Conservation (phyloP, 2,329 filamentous ascomycete genomes). For the Penicillium sp. region DNA sequence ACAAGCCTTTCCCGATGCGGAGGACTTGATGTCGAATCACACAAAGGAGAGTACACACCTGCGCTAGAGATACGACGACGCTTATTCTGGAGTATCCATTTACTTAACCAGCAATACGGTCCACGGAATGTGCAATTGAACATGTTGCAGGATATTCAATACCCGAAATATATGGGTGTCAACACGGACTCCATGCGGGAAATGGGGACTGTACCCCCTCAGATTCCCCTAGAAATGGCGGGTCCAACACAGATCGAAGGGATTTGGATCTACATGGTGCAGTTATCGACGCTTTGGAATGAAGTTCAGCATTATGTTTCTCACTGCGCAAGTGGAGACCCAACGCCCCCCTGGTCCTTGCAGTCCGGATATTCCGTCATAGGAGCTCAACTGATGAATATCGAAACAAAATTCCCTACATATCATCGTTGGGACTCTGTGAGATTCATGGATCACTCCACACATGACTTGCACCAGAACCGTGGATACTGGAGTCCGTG, state of each 20-base stretch:
- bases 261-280: constrained; percentile 54
- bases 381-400: constrained; percentile 54
- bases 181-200: constrained; percentile 27
- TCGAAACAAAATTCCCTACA: constrained; percentile 47
- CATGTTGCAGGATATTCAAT: constrained; percentile 45
- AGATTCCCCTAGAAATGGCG: constrained; percentile 49
- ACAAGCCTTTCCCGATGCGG: constrained; percentile 54
- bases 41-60: constrained; percentile 38
- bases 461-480: constrained; percentile 44
- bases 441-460: constrained; percentile 53
- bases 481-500: constrained; percentile 35
- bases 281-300: constrained; percentile 55
- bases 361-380: constrained; percentile 55
- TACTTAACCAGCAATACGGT: constrained; percentile 54
- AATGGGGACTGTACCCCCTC: constrained; percentile 39
- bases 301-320: constrained; percentile 48
- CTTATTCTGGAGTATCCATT: constrained; percentile 54
- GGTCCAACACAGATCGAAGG: constrained; percentile 45
- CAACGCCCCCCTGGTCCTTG: constrained; percentile 54
- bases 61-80: constrained; percentile 48
- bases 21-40: constrained; percentile 48
- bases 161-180: constrained; percentile 28
- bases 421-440: constrained; percentile 55
- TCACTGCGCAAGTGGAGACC: constrained; percentile 49
- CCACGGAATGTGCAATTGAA: constrained; percentile 48